Conservation (phyloP, 352 stramenopile genomes). For the Blastocystis hominis region DNA sequence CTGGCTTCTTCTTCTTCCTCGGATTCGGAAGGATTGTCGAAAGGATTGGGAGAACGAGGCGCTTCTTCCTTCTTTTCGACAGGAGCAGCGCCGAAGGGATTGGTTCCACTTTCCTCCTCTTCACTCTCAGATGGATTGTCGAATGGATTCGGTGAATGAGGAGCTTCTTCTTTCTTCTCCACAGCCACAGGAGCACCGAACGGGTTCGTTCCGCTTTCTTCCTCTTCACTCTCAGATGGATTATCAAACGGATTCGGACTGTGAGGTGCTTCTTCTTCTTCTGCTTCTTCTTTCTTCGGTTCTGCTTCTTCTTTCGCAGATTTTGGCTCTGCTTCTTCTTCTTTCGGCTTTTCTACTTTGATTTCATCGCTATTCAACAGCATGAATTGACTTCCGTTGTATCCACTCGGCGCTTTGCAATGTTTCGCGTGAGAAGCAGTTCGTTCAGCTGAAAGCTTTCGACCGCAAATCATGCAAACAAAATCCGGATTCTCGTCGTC, state of each 20-base stretch:
- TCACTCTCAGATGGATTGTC: not conserved
- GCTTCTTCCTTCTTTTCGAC: constrained; percentile 13
- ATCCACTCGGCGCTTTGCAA: not conserved
- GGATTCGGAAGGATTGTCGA: not conserved
- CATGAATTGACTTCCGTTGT: constrained; percentile 13
- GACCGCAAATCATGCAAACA: constrained; percentile 34
- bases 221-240: not conserved
- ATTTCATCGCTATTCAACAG: constrained; percentile 6
- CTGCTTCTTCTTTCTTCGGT: constrained; percentile 5
- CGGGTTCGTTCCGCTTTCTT: not conserved
- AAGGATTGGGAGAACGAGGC: not conserved
- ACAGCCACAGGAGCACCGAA: not conserved
- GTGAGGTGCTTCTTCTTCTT: not conserved
- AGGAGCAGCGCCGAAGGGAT: not conserved
- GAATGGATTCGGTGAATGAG: constrained; percentile 18
- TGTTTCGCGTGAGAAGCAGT: not conserved
- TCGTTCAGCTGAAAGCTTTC: not conserved
- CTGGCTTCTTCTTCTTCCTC: not conserved
- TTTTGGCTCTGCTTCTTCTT: constrained; percentile 29
- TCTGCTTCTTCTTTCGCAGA: not conserved
- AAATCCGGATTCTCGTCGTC: constrained; percentile 4
- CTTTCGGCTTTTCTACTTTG: not conserved
- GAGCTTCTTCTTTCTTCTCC: not conserved
- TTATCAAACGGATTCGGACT: not conserved
- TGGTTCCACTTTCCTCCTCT: not conserved